Evolutionary conservation across 1,284 basidiomycete species (phyloP).

Genomic region (Puccinia horiana): DNA sequence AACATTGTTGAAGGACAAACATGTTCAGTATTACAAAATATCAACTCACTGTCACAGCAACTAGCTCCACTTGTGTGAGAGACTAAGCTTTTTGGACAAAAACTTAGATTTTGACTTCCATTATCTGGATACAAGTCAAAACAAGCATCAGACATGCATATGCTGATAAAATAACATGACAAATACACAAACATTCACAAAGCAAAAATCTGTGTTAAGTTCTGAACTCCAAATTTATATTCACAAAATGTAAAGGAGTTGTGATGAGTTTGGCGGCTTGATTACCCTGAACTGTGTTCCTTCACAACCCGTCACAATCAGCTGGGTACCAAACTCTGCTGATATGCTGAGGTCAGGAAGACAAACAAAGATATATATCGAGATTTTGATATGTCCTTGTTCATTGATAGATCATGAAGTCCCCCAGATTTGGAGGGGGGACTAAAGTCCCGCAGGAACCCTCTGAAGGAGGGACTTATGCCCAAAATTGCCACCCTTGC

Average conservation of each 20-base stretch:
- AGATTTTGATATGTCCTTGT: neutral
- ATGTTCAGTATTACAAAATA: neutral
- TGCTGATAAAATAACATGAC: neutral
- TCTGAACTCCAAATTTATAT: neutral
- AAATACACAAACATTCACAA: neutral
- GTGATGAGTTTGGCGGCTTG: neutral
- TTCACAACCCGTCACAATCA: neutral
- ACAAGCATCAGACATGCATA: neutral
- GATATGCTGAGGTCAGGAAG: neutral
- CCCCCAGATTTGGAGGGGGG: too few species aligned
- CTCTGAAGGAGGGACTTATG: too few species aligned
- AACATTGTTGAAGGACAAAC: neutral
- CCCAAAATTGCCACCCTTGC: too few species aligned
- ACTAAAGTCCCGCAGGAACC: too few species aligned
- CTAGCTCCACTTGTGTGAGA: too few species aligned
- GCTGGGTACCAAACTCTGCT: neutral
- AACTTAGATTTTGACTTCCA: neutral
- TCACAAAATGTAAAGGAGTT: neutral
- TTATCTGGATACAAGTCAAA: neutral
- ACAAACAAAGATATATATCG: neutral
- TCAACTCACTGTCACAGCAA: neutral
- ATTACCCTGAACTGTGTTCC: neutral
- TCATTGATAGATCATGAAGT: neutral
- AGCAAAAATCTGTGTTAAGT: neutral
- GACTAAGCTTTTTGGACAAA: neutral